phyloP scores from a whole-genome alignment of 495 filamentous ascomycete species.

The Cercophora sp. region DNA sequence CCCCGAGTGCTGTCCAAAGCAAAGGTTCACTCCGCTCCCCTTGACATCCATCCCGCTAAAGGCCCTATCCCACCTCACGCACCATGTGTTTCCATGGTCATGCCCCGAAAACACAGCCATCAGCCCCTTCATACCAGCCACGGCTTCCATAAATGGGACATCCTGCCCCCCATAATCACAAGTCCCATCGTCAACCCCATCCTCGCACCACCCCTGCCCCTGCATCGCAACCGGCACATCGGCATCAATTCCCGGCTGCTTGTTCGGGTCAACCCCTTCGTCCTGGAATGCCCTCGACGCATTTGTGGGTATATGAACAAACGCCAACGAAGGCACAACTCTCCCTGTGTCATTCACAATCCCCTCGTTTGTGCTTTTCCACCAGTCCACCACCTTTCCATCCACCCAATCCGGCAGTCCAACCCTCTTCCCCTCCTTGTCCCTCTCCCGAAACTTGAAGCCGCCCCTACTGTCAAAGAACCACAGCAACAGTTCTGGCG shows the following conservation, averaged over 20 bases:
- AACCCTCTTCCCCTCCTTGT: constrained; percentile 24
- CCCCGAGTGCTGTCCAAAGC: constrained; percentile 67
- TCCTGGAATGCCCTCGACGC: constrained; percentile 54
- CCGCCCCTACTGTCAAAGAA: constrained; percentile 74
- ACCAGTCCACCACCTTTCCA: constrained; percentile 56
- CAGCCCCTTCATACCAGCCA: constrained; percentile 53
- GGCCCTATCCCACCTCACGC: constrained; percentile 40
- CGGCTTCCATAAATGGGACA: constrained; percentile 59
- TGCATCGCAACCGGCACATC: constrained; percentile 52
- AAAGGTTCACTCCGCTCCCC: constrained; percentile 47
- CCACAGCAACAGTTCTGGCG: constrained; percentile 57
- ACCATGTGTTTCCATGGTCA: constrained; percentile 71
- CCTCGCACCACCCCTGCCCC: constrained; percentile 46
- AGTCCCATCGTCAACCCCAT: constrained; percentile 37
- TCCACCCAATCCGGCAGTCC: constrained; percentile 45
- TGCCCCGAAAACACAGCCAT: constrained; percentile 65
- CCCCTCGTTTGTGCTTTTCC: constrained; percentile 41
- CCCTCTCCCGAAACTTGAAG: constrained; percentile 44
- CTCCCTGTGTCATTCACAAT: constrained; percentile 35
- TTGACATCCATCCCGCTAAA: constrained; percentile 27
- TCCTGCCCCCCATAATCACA: constrained; percentile 54
- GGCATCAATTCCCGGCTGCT: constrained; percentile 63
- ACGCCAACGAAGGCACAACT: constrained; percentile 60
- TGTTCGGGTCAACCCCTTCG: constrained; percentile 32
- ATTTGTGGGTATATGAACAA: constrained; percentile 67